Percentiles rank a stretch among this genome's conserved stretches.
Conservation (phyloP, 2,329 filamentous ascomycete species). For the Pleomassaria siparia region DNA sequence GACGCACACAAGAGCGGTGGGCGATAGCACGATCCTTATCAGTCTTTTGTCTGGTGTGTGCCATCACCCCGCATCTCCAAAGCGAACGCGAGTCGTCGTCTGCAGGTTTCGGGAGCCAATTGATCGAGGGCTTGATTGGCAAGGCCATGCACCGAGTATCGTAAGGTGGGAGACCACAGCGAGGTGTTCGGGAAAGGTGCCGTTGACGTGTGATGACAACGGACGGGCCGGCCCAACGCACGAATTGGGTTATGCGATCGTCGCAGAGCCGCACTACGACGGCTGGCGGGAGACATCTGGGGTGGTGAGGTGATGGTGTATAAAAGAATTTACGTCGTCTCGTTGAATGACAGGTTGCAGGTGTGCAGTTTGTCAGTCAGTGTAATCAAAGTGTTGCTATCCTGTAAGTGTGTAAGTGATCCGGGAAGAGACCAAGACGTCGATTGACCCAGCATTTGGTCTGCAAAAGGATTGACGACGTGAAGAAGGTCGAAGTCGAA, state of each 20-base stretch:
- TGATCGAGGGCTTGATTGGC: slow-evolving; percentile 7
- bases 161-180: slow-evolving; percentile 2
- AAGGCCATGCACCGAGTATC: slow-evolving; percentile 6
- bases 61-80: slow-evolving; percentile 12
- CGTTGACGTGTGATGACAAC: slow-evolving; percentile 4
- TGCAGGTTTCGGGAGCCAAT: slow-evolving; percentile 10
- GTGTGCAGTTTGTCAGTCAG: not conserved
- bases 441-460: too few species aligned
- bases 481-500: not conserved
- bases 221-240: not conserved
- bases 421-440: too few species aligned
- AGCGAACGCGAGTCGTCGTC: slow-evolving; percentile 4
- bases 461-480: not conserved
- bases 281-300: not conserved
- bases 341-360: slow-evolving; percentile 4
- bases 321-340: slow-evolving; percentile 14
- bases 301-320: slow-evolving; percentile 4
- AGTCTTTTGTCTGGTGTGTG: slow-evolving; percentile 9
- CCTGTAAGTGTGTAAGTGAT: too few species aligned
- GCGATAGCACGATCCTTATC: slow-evolving; percentile 10
- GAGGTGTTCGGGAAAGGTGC: slow-evolving; percentile 1
- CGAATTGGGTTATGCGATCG: slow-evolving; percentile 7
- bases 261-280: slow-evolving; percentile 17
- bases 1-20: slow-evolving; percentile 23
- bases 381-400: not conserved